Base-by-base conservation (phyloP, 306 rosid genomes). In the Mimosa pudica region DNA sequence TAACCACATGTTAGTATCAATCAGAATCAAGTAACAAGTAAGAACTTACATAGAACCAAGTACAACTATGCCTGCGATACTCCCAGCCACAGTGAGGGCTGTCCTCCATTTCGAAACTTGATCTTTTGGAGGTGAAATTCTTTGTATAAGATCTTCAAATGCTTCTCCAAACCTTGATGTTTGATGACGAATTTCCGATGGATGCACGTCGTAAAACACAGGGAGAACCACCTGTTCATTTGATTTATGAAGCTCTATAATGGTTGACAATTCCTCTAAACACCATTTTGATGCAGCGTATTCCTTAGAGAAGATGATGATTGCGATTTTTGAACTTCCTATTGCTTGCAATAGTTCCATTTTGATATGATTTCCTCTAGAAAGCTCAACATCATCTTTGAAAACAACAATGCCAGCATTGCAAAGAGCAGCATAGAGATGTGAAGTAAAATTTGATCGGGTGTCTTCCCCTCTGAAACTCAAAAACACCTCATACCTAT, bases 271-370 rank as follows among this genome's bases (percentile, higher is more conserved):
- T 46, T 76, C 78, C 35, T 38, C 38, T 14, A 82, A 4, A 52
- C 85, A 82, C 85, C 81, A 82, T 51, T 30, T 77, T 2, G 85
- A 82, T 70, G 12, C 12, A 41, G 78, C 81, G 32, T 70, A 82
- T n/a, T 38, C 16, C 51, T 0, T 42, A 38, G 83, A 80, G 46
- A 80, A 73, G 32, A 82, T 46, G 62, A 82, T 7, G 2, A 82
- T 24, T 0, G 57, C 38, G 6, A 80, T 64, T 63, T 35, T 80
- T 18, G 78, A 82, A 5, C 3, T 1, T 16, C 17, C 36, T 3
- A 80, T 64, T 38, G 65, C 74, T 36, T 8, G 8, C 13, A 62
- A 7, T 2, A 82, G 3, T 41, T 76, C 65, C 6, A 2, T 2
- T 30, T 60, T 41, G 18, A 77, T 72, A 4, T 35, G 17, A 3